Base-by-base conservation (phyloP, 2,329 filamentous ascomycete genomes). In the Trichoderma guizhouense region DNA sequence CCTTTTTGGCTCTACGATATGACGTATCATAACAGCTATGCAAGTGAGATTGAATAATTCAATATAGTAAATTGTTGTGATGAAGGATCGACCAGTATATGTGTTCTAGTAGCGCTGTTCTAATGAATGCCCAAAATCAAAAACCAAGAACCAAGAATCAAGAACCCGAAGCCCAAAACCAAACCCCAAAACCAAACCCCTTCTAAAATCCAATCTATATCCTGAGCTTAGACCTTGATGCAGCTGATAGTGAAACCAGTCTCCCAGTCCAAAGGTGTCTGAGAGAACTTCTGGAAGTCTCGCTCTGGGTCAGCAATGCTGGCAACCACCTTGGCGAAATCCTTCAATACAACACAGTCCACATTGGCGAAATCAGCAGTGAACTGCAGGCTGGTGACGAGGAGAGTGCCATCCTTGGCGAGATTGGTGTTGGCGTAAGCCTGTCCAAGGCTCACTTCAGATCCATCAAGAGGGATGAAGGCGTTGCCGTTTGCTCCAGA, bases 401-500 rank as follows among this genome's bases (percentile, higher is more conserved):
- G 5, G 11, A 67, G 64, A n/a, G 51, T 67, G 12, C 64, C 64
- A 34, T 67, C 32, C 21, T 43, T 39, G 8, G 21, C 26, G 14
- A 67, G 18, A 15, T 67, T 57, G 32, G 64, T 57, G 21, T 57
- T 12, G 34, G 30, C 64, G 18, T 57, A 67, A 43, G 64, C 64
- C 32, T 57, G 51, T 36, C 64, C 64, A 67, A 67, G 21, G 51
- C 34, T 39, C 5, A 67, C 51, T 28, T 21, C 14, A n/a, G 24
- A 30, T 55, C 64, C 64, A 32, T 67, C 32, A 28, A 57, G 51
- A 18, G 64, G 64, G 51, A 67, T 67, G 0, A 28, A 30, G 5
- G 64, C 64, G 32, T 67, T 67, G 64, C 64, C 64, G 18, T 67
- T 67, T 67, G 64, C 64, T 43, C 64, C 64, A 24, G 51, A 43